Percentiles rank a stretch among this genome's conserved stretches.
These are phyloP conservation scores for Tympanopsis confertula DNA, from an alignment of 2,329 filamentous ascomycete genomes.

Conservation along the genomic window DNA sequence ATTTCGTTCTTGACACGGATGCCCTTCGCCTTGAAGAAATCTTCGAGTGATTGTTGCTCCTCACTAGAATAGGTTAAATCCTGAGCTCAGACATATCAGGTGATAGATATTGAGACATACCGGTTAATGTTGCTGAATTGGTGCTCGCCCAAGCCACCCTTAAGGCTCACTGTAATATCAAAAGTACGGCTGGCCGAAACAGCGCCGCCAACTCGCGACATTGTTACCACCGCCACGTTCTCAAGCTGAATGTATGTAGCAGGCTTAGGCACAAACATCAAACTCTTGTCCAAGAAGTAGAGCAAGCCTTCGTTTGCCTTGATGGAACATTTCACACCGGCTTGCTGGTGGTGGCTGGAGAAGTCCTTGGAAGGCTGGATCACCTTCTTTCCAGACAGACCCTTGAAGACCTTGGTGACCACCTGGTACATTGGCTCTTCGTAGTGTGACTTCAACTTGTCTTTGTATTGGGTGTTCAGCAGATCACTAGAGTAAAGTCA, in stretches of 20 bases:
- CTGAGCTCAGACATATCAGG: no score
- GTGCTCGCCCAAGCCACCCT: constrained; percentile 73
- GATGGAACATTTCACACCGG: constrained; percentile 98
- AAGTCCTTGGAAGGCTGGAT: constrained; percentile 92
- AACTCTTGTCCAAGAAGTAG: constrained; percentile 94
- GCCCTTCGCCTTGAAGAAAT: constrained; percentile 92
- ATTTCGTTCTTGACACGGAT: constrained; percentile 98
- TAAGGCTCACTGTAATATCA: constrained; percentile 87
- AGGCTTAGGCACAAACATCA: constrained; percentile 98
- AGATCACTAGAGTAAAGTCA: constrained; percentile 38
- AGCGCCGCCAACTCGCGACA: constrained; percentile 88
- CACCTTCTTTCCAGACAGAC: constrained; percentile 87
- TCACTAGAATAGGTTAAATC: constrained; percentile 36
- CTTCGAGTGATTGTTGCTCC: constrained; percentile 90
- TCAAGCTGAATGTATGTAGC: constrained; percentile 96
- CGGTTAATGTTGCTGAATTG: constrained; percentile 99
- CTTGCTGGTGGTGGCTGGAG: constrained; percentile 81
- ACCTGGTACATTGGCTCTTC: constrained; percentile 89
- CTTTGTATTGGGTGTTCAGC: constrained; percentile 74
- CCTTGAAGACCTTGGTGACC: constrained; percentile 88
- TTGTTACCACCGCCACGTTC: constrained; percentile 80
- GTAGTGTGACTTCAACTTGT: constrained; percentile 78
- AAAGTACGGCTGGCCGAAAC: constrained; percentile 91
- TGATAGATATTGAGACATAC: no score
- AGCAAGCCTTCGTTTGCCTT: constrained; percentile 97